Base-by-base conservation (phyloP, 441 rosid genomes). In the Eutrema salsugineum region DNA sequence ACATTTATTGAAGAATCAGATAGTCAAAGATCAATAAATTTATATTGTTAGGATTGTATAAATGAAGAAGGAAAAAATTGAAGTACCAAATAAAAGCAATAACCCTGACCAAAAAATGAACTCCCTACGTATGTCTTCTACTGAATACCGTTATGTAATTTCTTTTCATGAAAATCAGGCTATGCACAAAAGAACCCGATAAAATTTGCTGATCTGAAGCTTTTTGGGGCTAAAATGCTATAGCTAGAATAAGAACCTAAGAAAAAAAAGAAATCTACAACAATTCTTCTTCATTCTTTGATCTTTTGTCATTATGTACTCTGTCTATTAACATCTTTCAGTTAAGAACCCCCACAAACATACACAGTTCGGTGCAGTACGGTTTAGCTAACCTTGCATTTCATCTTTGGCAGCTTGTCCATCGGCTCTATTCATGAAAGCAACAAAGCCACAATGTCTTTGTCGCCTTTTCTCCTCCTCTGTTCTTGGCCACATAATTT, bases 401-500 rank as follows among this genome's bases (percentile, higher is more conserved):
- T 94, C 98, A 65, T 94, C 99, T 82, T 92, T 90, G 53, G 99
- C 99, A 76, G 98, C 99, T 78, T 92, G 99, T 69, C 96, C 99
- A 81, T 94, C 98, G 72, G 85, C 87, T 80, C 99, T 85, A 65
- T 90, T 89, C 98, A 94, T 94, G 78, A 92, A 94, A 68, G 99
- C 91, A 57, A 94, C 99, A 80, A 94, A 92, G 58, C 97, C 99
- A 75, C 98, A 92, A 81, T 92, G 89, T 81, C 99, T 86, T 78
- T 92, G 96, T 61, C 96, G 86, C 71, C 90, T 86, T 56, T 85
- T 67, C 83, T 94, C 99, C 77, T 94, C 99, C 59, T 94, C 99
- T 54, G 99, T 94, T 80, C 98, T 85, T 43, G 99, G 99, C 99
- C 99, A 94, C 98, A 92, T 94, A 81, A 94, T 92, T 82, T 94